Conservation (phyloP, 2,329 filamentous ascomycete genomes). For the Purpureocillium takamizusanense region DNA sequence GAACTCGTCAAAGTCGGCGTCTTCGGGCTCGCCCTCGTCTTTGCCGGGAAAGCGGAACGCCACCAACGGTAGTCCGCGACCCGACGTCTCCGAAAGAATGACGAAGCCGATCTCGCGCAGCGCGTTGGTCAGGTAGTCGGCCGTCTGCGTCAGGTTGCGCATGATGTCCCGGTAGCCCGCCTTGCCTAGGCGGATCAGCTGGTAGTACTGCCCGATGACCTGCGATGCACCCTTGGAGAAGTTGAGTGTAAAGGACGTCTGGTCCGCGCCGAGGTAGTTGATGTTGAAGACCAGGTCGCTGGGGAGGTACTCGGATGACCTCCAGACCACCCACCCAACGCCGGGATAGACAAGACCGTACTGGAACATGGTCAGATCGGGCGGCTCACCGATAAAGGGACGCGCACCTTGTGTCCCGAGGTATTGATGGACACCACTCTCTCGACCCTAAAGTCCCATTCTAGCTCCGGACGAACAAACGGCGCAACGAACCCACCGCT, state of each 20-base stretch:
- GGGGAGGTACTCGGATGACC: conserved; percentile 71
- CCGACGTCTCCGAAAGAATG: conserved; percentile 75
- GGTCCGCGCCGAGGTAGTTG: conserved; percentile 93
- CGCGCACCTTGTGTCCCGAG: conserved; percentile 72
- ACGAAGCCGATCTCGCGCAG: conserved; percentile 74
- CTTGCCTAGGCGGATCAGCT: conserved; percentile 90
- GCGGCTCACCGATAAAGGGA: conserved; percentile 19
- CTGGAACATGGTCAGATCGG: conserved; percentile 14
- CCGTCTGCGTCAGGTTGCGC: conserved; percentile 81
- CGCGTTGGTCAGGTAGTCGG: conserved; percentile 72
- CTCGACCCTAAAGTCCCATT: conserved; percentile 87
- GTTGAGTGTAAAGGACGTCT: conserved; percentile 92
- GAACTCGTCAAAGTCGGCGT: conserved; percentile 63
- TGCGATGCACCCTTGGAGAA: conserved; percentile 93
- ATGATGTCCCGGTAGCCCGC: conserved; percentile 88
- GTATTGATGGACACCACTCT: conserved; percentile 91
- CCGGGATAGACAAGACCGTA: conserved; percentile 76
- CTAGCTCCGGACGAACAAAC: conserved; percentile 73
- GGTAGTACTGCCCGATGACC: conserved; percentile 95
- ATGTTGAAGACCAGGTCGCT: conserved; percentile 96
- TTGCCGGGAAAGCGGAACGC: conserved; percentile 68
- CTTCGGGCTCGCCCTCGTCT: conserved; percentile 37
- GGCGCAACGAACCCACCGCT: conserved; percentile 88
- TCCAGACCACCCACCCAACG: conserved; percentile 90
- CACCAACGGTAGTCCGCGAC: conserved; percentile 76